Evolutionary conservation across 108 stramenopile genomes (phyloP).

Genomic region (Hondaea fermentalgiana): DNA sequence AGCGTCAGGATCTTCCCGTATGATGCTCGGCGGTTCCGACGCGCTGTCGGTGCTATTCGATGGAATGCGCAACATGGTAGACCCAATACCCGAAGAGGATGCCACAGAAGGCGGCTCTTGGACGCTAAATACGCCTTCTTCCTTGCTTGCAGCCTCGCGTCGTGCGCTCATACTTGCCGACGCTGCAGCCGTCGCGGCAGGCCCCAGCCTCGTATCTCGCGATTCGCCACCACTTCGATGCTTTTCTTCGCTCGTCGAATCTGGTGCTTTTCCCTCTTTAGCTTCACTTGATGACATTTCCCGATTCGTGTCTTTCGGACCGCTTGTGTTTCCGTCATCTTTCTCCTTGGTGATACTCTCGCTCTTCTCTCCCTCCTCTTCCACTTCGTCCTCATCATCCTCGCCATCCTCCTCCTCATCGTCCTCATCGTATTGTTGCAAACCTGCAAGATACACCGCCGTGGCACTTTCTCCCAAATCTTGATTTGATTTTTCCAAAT

Average conservation of each 20-base stretch:
- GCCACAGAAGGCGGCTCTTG: background rate
- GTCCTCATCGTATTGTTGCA: background rate
- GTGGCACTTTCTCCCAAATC: background rate
- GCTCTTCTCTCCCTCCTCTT: too few species aligned
- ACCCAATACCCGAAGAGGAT: background rate
- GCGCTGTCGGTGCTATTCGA: background rate
- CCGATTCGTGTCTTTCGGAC: too few species aligned
- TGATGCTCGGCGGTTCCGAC: background rate
- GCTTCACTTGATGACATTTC: too few species aligned
- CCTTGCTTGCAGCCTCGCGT: background rate
- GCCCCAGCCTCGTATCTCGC: too few species aligned
- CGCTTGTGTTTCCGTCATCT: too few species aligned
- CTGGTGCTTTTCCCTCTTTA: too few species aligned
- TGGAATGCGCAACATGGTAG: background rate
- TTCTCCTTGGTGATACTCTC: too few species aligned
- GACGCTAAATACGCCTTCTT: background rate
- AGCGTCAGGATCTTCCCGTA: background rate
- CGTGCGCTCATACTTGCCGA: too few species aligned
- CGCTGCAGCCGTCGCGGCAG: too few species aligned
- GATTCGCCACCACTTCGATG: too few species aligned
- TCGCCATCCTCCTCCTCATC: background rate
- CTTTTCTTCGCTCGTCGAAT: too few species aligned
- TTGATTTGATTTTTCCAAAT: background rate
- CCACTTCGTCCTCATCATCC: too few species aligned
- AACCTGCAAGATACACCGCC: background rate